Evolutionary conservation across 1,284 basidiomycete species (phyloP).

Genomic region (Cryptococcus sp.): DNA sequence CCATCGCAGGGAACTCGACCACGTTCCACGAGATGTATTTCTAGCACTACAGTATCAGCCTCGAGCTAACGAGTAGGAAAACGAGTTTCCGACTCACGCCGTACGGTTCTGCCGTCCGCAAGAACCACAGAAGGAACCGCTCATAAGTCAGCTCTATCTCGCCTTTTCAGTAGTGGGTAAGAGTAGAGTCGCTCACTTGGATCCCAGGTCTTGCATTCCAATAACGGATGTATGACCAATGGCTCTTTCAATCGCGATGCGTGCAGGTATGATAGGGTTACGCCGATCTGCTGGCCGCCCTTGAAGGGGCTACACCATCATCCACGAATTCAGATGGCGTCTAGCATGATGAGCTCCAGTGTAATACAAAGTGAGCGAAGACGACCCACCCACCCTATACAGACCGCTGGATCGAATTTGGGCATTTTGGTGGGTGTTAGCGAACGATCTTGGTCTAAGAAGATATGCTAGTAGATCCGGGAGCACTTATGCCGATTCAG

Average conservation of each 20-base stretch:
- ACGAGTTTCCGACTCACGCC: slow-evolving; percentile 14
- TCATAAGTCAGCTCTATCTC: not conserved
- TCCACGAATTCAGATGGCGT: too few species aligned
- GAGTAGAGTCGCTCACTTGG: slow-evolving; percentile 30
- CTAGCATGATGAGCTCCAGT: not conserved
- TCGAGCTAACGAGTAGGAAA: not conserved
- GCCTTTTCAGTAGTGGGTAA: not conserved
- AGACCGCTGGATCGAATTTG: slow-evolving; percentile 35
- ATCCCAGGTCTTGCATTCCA: slow-evolving; percentile 29
- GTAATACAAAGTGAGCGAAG: not conserved
- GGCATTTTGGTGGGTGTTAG: slow-evolving; percentile 28
- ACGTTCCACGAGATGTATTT: slow-evolving; percentile 37
- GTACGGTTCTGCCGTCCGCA: slow-evolving; percentile 26
- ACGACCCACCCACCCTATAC: slow-evolving; percentile 25
- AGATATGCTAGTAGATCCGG: too few species aligned
- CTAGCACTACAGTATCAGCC: slow-evolving; percentile 9
- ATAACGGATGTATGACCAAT: slow-evolving; percentile 26
- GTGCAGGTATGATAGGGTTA: slow-evolving; percentile 26
- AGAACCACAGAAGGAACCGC: not conserved
- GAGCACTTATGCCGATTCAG: too few species aligned
- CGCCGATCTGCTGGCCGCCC: slow-evolving; percentile 28
- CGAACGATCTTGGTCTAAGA: too few species aligned
- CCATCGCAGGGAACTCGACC: slow-evolving; percentile 29
- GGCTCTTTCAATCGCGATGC: slow-evolving; percentile 19
- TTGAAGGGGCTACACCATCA: slow-evolving; percentile 23